These are phyloP conservation scores for Amanita polypyramis DNA, from an alignment of 768 basidiomycete genomes.

Conservation along the genomic window DNA sequence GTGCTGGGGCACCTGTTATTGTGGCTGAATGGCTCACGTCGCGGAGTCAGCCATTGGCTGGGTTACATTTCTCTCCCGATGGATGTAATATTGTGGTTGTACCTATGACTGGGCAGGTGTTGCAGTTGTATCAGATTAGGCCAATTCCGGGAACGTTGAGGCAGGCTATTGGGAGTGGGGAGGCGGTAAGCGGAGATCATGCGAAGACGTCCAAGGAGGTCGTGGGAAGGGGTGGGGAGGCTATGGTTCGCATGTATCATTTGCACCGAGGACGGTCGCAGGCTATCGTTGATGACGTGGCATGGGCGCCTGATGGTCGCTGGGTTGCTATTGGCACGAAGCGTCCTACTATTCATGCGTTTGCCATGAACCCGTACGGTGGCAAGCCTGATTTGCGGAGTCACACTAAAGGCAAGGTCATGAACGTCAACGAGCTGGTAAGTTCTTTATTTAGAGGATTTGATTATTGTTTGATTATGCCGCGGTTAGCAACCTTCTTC, in stretches of 20 bases:
- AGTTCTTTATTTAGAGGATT: constrained; percentile 13
- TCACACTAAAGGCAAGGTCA: constrained; percentile 47
- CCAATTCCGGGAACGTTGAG: constrained; percentile 13
- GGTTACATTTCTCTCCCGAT: constrained; percentile 40
- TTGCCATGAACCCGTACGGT: constrained; percentile 69
- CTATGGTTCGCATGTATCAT: constrained; percentile 53
- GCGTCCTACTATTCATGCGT: constrained; percentile 60
- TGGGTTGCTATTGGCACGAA: constrained; percentile 63
- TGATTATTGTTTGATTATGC: not conserved
- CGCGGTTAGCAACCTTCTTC: constrained; percentile 35
- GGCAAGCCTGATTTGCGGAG: constrained; percentile 53
- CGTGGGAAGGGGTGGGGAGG: not conserved
- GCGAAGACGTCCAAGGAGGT: not conserved
- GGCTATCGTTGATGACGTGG: constrained; percentile 46
- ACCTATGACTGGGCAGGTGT: constrained; percentile 43
- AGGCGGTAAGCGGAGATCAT: not conserved
- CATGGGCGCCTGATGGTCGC: constrained; percentile 45
- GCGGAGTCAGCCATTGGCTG: constrained; percentile 38
- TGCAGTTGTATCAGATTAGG: constrained; percentile 34
- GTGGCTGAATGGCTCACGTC: constrained; percentile 12
- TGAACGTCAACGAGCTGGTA: constrained; percentile 41
- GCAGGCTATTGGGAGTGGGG: not conserved
- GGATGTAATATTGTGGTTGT: constrained; percentile 42
- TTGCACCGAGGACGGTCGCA: constrained; percentile 63
- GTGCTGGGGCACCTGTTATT: constrained; percentile 13